phyloP scores from a whole-genome alignment of 2,329 filamentous ascomycete genomes.

The Claviceps pazoutovae region DNA sequence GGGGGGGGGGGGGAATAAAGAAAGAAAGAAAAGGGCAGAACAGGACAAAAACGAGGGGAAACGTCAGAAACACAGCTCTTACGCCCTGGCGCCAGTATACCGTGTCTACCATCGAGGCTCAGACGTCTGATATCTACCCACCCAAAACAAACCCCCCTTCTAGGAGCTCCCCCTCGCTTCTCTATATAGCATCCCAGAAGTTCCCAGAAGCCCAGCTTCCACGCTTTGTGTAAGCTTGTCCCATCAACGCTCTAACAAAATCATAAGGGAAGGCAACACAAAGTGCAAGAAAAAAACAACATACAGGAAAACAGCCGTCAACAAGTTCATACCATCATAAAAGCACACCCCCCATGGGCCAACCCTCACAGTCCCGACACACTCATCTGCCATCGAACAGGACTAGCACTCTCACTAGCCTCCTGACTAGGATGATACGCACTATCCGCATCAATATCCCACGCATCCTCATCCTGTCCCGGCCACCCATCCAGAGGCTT shows the following conservation, averaged over 20 bases:
- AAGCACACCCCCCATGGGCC: too few species aligned
- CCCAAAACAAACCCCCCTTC: neutral
- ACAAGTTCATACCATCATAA: too few species aligned
- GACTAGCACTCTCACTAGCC: constrained; percentile 51
- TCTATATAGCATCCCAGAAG: too few species aligned
- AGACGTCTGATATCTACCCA: neutral
- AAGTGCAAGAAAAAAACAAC: too few species aligned
- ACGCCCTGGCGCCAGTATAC: neutral
- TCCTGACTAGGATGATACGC: constrained; percentile 60
- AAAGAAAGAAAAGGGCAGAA: neutral
- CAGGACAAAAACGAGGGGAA: neutral
- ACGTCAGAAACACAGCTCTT: neutral
- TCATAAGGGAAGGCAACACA: too few species aligned
- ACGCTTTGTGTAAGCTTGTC: too few species aligned
- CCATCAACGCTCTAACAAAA: too few species aligned
- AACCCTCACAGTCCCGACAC: constrained; percentile 36
- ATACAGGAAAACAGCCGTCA: too few species aligned
- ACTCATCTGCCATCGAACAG: constrained; percentile 60
- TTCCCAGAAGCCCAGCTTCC: too few species aligned
- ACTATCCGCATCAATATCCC: constrained; percentile 90
- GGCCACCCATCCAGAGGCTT: constrained; percentile 57
- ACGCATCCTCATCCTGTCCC: constrained; percentile 20
- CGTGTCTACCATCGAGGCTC: too few species aligned
- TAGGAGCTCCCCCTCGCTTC: neutral
- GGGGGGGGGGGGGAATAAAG: neutral